phyloP scores from a whole-genome alignment of 2,329 filamentous ascomycete genomes.

The Pseudocercospora cruenta region DNA sequence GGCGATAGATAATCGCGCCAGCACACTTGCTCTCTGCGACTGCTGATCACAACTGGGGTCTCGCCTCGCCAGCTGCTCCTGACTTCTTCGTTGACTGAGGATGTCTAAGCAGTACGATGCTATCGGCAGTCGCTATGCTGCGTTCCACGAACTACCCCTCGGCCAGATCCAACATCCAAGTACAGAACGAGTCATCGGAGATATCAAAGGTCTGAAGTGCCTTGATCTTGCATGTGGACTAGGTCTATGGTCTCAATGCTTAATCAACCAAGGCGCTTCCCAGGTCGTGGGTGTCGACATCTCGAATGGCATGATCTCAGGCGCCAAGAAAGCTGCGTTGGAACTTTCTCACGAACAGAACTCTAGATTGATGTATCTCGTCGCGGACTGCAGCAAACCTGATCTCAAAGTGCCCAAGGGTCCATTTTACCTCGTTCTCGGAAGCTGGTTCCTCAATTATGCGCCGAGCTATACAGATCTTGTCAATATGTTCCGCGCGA shows the following conservation, averaged over 20 bases:
- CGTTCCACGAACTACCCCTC: constrained; percentile 10
- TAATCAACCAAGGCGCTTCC: constrained; percentile 20
- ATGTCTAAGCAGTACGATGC: constrained; percentile 19
- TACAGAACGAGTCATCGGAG: constrained; percentile 7
- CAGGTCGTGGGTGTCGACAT: constrained; percentile 17
- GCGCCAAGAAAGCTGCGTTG: constrained; percentile 8
- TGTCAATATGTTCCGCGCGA: constrained; percentile 17
- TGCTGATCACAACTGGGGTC: not conserved
- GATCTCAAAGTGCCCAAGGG: not conserved
- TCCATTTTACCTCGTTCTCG: constrained; percentile 13
- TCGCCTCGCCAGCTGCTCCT: not conserved
- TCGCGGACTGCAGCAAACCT: constrained; percentile 1
- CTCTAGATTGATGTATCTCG: not conserved
- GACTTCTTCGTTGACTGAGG: not conserved
- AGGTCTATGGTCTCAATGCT: constrained; percentile 14
- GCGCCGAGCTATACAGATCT: constrained; percentile 2
- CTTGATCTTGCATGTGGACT: constrained; percentile 26
- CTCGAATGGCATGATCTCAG: constrained; percentile 8
- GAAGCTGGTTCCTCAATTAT: constrained; percentile 13
- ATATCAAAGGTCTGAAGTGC: constrained; percentile 19
- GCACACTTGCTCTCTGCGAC: not conserved
- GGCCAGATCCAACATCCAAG: constrained; percentile 5
- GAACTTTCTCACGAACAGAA: not conserved
- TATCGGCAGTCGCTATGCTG: constrained; percentile 12
- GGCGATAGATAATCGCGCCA: not conserved